Percentiles rank a stretch among this genome's conserved stretches.
Evolutionary conservation across 1,139 yeast species (phyloP).

Genomic region (Sugiyamaella neomexicana): DNA sequence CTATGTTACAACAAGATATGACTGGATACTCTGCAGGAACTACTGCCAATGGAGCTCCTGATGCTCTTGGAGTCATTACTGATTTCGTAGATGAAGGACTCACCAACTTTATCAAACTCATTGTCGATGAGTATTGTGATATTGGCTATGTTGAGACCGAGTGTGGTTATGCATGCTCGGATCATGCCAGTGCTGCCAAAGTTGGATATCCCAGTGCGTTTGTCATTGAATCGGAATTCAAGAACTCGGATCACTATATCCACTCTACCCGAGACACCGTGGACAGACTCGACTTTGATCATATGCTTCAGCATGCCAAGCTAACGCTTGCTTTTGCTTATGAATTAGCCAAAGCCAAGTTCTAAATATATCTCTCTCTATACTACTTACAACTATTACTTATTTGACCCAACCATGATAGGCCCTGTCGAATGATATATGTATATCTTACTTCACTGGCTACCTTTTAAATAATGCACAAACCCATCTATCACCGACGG

Average conservation of each 20-base stretch:
- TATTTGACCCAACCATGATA: too few relatives aligned
- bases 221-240: slow-evolving; percentile 73
- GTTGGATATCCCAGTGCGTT: slow-evolving; percentile 83
- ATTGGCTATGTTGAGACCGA: slow-evolving; percentile 71
- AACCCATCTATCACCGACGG: slow-evolving; percentile 85
- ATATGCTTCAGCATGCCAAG: slow-evolving; percentile 76
- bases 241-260: slow-evolving; percentile 62
- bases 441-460: too few relatives aligned
- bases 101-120: slow-evolving; percentile 60
- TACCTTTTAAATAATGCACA: slow-evolving; percentile 48
- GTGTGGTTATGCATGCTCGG: slow-evolving; percentile 94
- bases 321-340: slow-evolving; percentile 67
- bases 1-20: slow-evolving; percentile 95
- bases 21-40: slow-evolving; percentile 74
- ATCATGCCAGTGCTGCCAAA: slow-evolving; percentile 82
- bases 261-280: slow-evolving; percentile 81
- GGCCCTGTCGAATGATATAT: too few relatives aligned
- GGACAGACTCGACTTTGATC: slow-evolving; percentile 73
- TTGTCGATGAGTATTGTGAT: slow-evolving; percentile 60
- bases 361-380: slow-evolving; percentile 10
- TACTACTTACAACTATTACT: background rate
- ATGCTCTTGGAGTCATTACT: slow-evolving; percentile 74
- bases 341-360: slow-evolving; percentile 52
- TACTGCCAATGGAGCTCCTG: slow-evolving; percentile 56
- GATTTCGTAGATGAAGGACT: slow-evolving; percentile 67